Conservation (phyloP, 2,329 filamentous ascomycete genomes). For the Onygena corvina region DNA sequence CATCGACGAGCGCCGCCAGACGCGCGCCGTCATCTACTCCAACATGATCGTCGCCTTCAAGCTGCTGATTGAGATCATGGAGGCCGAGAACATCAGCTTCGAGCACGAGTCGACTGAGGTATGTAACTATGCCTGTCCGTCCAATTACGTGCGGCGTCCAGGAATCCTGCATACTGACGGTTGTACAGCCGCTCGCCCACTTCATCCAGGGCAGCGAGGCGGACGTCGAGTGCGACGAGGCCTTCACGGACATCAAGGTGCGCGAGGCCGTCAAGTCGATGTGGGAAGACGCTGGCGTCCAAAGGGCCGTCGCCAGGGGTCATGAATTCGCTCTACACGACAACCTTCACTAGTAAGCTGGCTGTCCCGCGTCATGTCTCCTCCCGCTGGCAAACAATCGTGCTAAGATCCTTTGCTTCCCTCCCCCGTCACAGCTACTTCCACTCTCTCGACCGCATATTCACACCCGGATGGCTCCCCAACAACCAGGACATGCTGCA, state of each 20-base stretch:
- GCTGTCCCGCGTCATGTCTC: background rate
- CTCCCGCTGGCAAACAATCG: background rate
- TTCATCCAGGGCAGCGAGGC: slow-evolving; percentile 60
- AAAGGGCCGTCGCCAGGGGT: slow-evolving; percentile 77
- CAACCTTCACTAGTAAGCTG: slow-evolving; percentile 77
- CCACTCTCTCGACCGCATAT: slow-evolving; percentile 61
- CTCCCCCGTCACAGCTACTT: slow-evolving; percentile 56
- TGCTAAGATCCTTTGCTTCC: slow-evolving; percentile 11
- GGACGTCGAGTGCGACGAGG: slow-evolving; percentile 71
- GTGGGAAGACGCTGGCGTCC: slow-evolving; percentile 75
- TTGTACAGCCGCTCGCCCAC: slow-evolving; percentile 58
- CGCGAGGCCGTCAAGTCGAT: slow-evolving; percentile 67
- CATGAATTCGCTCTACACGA: slow-evolving; percentile 96
- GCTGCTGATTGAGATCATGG: slow-evolving; percentile 82
- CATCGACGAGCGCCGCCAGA: slow-evolving; percentile 79
- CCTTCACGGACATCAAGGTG: slow-evolving; percentile 52
- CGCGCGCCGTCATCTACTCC: slow-evolving; percentile 88
- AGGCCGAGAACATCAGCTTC: slow-evolving; percentile 67
- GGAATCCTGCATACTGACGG: background rate
- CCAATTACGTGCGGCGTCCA: background rate
- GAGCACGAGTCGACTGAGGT: slow-evolving; percentile 70
- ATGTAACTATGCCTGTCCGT: background rate
- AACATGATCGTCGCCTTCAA: slow-evolving; percentile 90
- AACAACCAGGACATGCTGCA: slow-evolving; percentile 90
- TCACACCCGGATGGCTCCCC: slow-evolving; percentile 67